Conservation (phyloP, 2,329 filamentous ascomycete genomes). For the Colletotrichum gigasporum region DNA sequence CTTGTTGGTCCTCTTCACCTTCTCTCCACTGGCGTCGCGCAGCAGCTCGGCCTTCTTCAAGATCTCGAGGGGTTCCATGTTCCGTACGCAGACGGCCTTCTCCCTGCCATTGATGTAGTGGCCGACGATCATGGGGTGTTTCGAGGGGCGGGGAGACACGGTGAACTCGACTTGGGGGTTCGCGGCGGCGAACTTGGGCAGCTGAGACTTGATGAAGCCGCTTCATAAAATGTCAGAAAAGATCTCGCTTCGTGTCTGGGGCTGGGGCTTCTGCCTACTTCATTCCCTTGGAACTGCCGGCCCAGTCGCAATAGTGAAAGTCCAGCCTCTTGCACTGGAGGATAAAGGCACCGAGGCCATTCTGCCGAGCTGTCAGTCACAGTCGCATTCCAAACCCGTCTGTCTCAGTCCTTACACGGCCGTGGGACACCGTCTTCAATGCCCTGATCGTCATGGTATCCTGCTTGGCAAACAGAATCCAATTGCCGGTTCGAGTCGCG, state of each 20-base stretch:
- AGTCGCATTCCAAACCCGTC: too few relatives aligned
- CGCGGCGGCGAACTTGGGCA: constrained; percentile 79
- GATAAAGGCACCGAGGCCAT: constrained; percentile 96
- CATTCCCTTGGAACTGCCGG: constrained; percentile 93
- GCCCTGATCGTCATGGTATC: constrained; percentile 63
- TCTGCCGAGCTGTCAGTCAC: constrained; percentile 61
- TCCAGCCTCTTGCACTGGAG: constrained; percentile 96
- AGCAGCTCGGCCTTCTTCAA: constrained; percentile 80
- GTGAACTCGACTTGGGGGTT: constrained; percentile 93
- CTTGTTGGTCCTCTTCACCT: constrained; percentile 71
- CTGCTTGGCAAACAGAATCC: constrained; percentile 20
- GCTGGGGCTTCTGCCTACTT: constrained; percentile 70
- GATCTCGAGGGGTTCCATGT: constrained; percentile 83
- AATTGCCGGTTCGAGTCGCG: constrained; percentile 12
- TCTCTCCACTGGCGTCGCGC: constrained; percentile 79
- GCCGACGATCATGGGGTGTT: constrained; percentile 88
- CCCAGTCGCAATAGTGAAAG: constrained; percentile 97
- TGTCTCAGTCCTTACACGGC: constrained; percentile 55
- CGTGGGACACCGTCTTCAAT: constrained; percentile 60
- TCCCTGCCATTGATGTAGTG: constrained; percentile 91
- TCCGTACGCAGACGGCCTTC: constrained; percentile 89
- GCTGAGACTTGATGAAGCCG: constrained; percentile 80
- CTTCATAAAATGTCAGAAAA: constrained; percentile 56
- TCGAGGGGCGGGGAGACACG: constrained; percentile 87
- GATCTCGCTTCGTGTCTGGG: not conserved